phyloP scores from a whole-genome alignment of 805 yeast species.

The Candida piceae region DNA sequence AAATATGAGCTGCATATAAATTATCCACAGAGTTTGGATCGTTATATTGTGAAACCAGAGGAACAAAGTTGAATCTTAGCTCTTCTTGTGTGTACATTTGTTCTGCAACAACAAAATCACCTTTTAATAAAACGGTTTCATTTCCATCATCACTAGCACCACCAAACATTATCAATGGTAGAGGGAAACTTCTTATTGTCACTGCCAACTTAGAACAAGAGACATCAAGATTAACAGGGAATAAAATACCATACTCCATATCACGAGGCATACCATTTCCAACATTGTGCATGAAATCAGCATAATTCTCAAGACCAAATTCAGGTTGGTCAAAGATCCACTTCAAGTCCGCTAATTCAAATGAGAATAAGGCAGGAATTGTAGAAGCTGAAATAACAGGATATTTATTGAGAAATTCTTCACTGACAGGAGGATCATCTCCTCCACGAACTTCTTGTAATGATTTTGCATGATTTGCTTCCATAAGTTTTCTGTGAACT shows the following conservation, averaged over 20 bases:
- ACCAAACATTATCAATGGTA: constrained; percentile 51
- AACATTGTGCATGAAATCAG: constrained; percentile 33
- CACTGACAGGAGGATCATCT: constrained; percentile 24
- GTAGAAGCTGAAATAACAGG: constrained; percentile 26
- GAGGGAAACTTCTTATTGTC: constrained; percentile 49
- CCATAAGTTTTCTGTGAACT: constrained; percentile 5
- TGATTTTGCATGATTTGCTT: constrained; percentile 3
- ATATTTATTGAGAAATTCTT: constrained; percentile 22
- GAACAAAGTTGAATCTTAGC: constrained; percentile 41
- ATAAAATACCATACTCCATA: constrained; percentile 47
- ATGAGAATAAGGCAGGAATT: constrained; percentile 49
- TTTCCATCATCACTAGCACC: constrained; percentile 38
- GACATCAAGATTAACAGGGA: constrained; percentile 45
- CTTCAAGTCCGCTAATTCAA: constrained; percentile 44
- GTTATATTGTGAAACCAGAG: constrained; percentile 37
- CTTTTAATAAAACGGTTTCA: constrained; percentile 31
- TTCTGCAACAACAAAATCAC: constrained; percentile 57
- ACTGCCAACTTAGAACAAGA: constrained; percentile 39
- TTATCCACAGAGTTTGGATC: constrained; percentile 32
- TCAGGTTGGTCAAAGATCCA: constrained; percentile 46
- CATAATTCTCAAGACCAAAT: constrained; percentile 46
- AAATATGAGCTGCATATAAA: constrained; percentile 52
- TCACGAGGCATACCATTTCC: constrained; percentile 52
- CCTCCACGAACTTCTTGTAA: constrained; percentile 9
- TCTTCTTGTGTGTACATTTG: constrained; percentile 49